Evolutionary conservation across 306 rosid species (phyloP).

Genomic region (Acacia melanoxylon): DNA sequence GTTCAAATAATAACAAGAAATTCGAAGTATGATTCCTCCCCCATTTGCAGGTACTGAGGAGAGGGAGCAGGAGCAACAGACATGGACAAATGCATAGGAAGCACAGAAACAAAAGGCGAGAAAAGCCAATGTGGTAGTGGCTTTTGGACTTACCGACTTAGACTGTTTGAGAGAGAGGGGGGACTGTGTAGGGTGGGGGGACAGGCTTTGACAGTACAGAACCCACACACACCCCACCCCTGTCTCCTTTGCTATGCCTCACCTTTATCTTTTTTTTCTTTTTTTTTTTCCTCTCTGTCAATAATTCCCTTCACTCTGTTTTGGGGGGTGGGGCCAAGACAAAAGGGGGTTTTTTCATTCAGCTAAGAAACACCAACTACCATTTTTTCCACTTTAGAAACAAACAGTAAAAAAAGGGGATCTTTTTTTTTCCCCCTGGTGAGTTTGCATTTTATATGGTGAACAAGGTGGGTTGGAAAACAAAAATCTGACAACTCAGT

Average conservation of each 20-base stretch:
- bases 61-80: conserved; percentile 80
- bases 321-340: conserved; percentile 45
- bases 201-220: conserved; percentile 76
- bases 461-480: conserved; percentile 18
- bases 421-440: too few species aligned
- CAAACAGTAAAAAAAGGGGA: not conserved
- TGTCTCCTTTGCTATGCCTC: conserved; percentile 47
- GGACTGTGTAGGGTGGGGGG: conserved; percentile 82
- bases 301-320: conserved; percentile 46
- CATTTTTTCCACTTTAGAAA: not conserved
- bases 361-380: conserved; percentile 7
- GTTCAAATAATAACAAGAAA: conserved; percentile 79
- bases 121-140: conserved; percentile 65
- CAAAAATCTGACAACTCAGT: conserved; percentile 3
- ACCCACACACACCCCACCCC: conserved; percentile 70
- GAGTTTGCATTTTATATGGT: not conserved
- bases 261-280: conserved; percentile 38
- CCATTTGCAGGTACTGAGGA: conserved; percentile 81
- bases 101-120: conserved; percentile 78
- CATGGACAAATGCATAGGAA: conserved; percentile 76
- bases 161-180: conserved; percentile 46
- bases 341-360: conserved; percentile 45
- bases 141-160: conserved; percentile 51
- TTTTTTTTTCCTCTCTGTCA: conserved; percentile 22
- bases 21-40: conserved; percentile 79